These are phyloP conservation scores for Furcasterigmium furcatum DNA, from an alignment of 2,329 filamentous ascomycete species.

Conservation along the genomic window DNA sequence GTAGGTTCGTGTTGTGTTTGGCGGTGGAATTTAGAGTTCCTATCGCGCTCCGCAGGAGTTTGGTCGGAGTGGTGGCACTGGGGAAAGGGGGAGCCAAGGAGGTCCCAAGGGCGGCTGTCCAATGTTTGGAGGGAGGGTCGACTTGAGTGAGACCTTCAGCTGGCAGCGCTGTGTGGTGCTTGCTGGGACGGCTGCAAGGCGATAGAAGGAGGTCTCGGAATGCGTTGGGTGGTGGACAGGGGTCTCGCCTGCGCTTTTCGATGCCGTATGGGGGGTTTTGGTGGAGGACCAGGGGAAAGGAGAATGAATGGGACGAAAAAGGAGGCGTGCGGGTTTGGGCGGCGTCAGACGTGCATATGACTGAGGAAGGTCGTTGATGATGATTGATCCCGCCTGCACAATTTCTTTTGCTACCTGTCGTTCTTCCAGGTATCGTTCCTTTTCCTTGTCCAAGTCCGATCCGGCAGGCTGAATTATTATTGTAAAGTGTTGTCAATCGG, in stretches of 20 bases:
- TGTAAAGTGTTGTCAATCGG: too few relatives aligned
- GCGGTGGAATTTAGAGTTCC: conserved; percentile 1
- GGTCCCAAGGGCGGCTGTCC: background rate
- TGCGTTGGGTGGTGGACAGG: background rate
- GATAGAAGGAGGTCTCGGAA: background rate
- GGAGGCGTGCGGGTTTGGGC: background rate
- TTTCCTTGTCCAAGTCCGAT: background rate
- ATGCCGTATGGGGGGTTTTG: background rate
- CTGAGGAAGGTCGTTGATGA: too few relatives aligned
- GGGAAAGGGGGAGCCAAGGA: background rate
- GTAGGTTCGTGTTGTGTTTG: background rate
- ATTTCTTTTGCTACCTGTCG: too few relatives aligned
- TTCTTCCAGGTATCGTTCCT: too few relatives aligned
- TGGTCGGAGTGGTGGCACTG: background rate
- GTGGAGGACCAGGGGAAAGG: background rate
- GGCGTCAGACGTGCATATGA: background rate
- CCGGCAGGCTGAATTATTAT: too few relatives aligned
- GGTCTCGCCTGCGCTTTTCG: background rate
- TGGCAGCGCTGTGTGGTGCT: background rate
- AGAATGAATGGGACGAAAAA: background rate
- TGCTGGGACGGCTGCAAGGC: background rate
- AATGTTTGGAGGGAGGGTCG: background rate
- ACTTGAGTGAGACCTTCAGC: background rate
- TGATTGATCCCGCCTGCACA: too few relatives aligned
- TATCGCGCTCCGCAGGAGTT: background rate